Base-by-base conservation (phyloP, 345 rosid genomes). In the Capsella bursapastoris region DNA sequence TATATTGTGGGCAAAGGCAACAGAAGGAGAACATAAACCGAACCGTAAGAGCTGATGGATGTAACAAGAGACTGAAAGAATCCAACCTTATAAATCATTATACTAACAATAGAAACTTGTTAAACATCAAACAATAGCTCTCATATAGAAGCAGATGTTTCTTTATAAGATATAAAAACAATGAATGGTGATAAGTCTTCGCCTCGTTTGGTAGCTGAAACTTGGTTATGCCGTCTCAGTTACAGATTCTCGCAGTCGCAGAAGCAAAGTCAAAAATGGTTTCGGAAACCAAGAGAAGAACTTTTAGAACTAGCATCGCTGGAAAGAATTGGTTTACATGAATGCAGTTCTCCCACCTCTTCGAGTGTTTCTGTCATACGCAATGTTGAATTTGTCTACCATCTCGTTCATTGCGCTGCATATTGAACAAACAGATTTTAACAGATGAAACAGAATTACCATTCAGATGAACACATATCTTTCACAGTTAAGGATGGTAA, bases 381-480 rank as follows among this genome's bases (percentile, higher is more conserved):
- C 93, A n/a, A 84, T 87, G 89, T 91, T 91, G 91, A 91, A 94
- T 81, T 94, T 94, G 81, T 94, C 98, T 9, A 90, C 89, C 53
- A 94, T 84, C 86, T 91, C 96, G 37, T 94, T 90, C 97, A 91
- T 88, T 49, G 96, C 85, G 78, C 98, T 94, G 95, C 76, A 53
- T n/a, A 77, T 52, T 10, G 7, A 14, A 27, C 67, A n/a, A 68
- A 6, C 40, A 4, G 55, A 18, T 15, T 14, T 3, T 34, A 38
- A 67, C 5, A 40, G 14, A 47, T 65, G 22, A 51, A 69, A 76
- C 43, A 45, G 62, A 38, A 8, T 10, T 15, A 72, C 51, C 41
- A 55, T 37, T n/a, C 40, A 15, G 7, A 12, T 51, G 34, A 52
- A 6, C 8, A 72, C 32, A 41, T 32, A 76, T 35, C 25, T 2